A percentile compares a stretch with the other conserved stretches of the same genome.
Conservation (phyloP, 169 alveolate species). For the Cyclospora cayetanensis region DNA sequence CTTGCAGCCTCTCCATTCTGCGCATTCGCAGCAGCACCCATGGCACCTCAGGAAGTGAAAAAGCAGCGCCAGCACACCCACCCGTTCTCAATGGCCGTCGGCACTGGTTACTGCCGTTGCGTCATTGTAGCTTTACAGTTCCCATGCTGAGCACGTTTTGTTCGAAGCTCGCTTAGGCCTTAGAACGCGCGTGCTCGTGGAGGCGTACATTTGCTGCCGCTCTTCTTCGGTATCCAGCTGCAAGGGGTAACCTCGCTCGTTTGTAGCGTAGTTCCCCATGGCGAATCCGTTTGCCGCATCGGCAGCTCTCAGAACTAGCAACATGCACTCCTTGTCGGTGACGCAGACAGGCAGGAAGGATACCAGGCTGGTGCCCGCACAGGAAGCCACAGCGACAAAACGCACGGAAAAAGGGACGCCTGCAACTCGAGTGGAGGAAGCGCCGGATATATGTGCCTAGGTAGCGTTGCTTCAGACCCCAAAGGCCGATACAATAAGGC, state of each 20-base stretch:
- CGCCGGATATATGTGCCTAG: no score
- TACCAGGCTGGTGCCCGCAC: slow-evolving; percentile 61
- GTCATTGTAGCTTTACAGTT: no score
- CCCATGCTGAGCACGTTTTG: no score
- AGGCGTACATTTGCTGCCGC: background rate
- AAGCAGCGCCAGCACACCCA: no score
- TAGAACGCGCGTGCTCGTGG: background rate
- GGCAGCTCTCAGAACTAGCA: slow-evolving; percentile 4
- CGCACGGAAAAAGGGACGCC: no score
- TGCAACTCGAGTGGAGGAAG: no score
- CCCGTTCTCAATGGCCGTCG: no score
- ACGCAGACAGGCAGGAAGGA: slow-evolving; percentile 45
- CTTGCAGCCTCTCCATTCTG: slow-evolving; percentile 27
- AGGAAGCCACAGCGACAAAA: no score
- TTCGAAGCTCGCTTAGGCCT: background rate
- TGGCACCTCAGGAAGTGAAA: background rate
- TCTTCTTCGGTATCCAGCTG: slow-evolving; percentile 10
- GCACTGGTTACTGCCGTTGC: no score
- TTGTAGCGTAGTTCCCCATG: background rate
- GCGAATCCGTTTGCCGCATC: slow-evolving; percentile 65
- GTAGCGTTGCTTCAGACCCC: background rate
- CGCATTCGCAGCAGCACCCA: background rate
- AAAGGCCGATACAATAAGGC: no score
- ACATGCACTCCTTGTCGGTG: slow-evolving; percentile 62
- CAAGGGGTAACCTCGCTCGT: background rate